A percentile compares a stretch with the other conserved stretches of the same genome.
Evolutionary conservation across 192 early-diverging fungal species (phyloP).

Genomic region (Mortierella hygrophila): DNA sequence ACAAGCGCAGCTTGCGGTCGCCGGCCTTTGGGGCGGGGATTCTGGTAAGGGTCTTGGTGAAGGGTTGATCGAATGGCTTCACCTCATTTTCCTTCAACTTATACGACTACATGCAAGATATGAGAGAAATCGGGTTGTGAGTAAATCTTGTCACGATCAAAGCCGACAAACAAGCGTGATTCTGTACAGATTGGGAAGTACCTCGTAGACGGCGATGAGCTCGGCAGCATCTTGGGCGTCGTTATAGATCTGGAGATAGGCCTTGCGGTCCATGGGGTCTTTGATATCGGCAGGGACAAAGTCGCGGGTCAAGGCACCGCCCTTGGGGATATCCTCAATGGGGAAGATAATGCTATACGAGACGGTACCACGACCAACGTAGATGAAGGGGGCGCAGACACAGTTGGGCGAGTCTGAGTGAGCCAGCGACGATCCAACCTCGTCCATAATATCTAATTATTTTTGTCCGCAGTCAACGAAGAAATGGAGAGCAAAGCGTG

Average conservation of each 20-base stretch:
- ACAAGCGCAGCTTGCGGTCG: slow-evolving; percentile 35
- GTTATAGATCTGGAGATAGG: slow-evolving; percentile 66
- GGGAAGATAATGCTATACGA: slow-evolving; percentile 78
- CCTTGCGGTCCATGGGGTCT: slow-evolving; percentile 59
- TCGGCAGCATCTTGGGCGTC: slow-evolving; percentile 44
- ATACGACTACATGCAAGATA: slow-evolving; percentile 16
- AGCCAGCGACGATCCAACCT: slow-evolving; percentile 73
- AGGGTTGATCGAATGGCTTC: slow-evolving; percentile 45
- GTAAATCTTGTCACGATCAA: not conserved
- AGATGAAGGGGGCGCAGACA: slow-evolving; percentile 74
- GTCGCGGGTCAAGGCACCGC: slow-evolving; percentile 68
- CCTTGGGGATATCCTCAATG: slow-evolving; percentile 62
- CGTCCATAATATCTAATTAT: slow-evolving; percentile 61
- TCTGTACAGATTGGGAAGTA: not conserved
- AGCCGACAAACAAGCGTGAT: not conserved
- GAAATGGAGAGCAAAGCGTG: not conserved
- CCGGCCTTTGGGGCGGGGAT: not conserved
- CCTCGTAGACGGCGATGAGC: slow-evolving; percentile 51
- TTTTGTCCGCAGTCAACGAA: slow-evolving; percentile 4
- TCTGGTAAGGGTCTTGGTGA: slow-evolving; percentile 27
- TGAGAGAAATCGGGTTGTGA: not conserved
- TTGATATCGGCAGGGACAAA: slow-evolving; percentile 70
- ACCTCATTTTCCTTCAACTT: slow-evolving; percentile 45
- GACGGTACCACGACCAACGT: slow-evolving; percentile 62
- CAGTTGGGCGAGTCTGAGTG: slow-evolving; percentile 74